Conservation (phyloP, 768 basidiomycete species). For the Agaricus sinodeliciosus region DNA sequence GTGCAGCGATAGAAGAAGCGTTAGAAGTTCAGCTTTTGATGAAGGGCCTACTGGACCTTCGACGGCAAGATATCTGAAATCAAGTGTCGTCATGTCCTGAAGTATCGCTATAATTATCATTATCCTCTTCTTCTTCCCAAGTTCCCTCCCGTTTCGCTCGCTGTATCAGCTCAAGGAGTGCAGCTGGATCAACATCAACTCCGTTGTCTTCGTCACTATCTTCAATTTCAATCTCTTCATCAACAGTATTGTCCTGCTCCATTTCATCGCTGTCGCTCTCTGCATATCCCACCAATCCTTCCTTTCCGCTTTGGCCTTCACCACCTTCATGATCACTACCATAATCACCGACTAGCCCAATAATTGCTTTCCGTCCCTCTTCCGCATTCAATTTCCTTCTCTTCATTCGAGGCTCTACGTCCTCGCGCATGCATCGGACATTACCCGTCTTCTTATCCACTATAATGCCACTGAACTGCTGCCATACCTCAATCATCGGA, state of each 20-base stretch:
- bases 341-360: conserved; percentile 33
- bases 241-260: conserved; percentile 37
- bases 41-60: conserved; percentile 77
- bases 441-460: conserved; percentile 44
- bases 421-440: conserved; percentile 21
- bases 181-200: conserved; percentile 13
- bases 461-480: conserved; percentile 59
- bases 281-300: conserved; percentile 38
- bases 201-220: conserved; percentile 18
- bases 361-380: conserved; percentile 49
- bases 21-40: conserved; percentile 77
- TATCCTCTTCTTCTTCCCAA: conserved; percentile 18
- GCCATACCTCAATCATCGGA: conserved; percentile 76
- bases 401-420: conserved; percentile 38
- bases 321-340: conserved; percentile 40
- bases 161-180: conserved; percentile 11
- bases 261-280: conserved; percentile 40
- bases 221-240: conserved; percentile 46
- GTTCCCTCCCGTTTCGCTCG: conserved; percentile 13
- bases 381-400: conserved; percentile 47
- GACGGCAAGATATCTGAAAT: conserved; percentile 61
- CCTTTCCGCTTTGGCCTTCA: conserved; percentile 14
- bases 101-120: conserved; percentile 4
- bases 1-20: conserved; percentile 62
- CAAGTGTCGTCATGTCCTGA: background rate